Evolutionary conservation across 371 early-diverging fungal genomes (phyloP).

Genomic region (Entomophthora muscae): DNA sequence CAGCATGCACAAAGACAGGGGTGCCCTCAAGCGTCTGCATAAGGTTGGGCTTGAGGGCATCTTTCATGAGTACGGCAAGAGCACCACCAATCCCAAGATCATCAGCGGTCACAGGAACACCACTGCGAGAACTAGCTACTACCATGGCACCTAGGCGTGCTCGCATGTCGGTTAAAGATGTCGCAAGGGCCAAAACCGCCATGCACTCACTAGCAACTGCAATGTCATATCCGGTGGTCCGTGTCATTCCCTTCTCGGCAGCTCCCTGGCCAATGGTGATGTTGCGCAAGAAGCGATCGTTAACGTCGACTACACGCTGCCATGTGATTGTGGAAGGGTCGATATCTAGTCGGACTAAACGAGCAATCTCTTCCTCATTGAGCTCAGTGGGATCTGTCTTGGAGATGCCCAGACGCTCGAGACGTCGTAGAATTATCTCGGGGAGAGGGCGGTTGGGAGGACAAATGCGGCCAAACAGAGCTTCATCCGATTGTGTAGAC

Average conservation of each 20-base stretch:
- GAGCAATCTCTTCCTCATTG: conserved; percentile 52
- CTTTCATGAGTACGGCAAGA: conserved; percentile 89
- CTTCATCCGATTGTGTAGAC: conserved; percentile 64
- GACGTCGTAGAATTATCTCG: conserved; percentile 7
- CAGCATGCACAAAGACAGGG: conserved; percentile 95
- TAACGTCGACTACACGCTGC: conserved; percentile 88
- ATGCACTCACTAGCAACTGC: conserved; percentile 94
- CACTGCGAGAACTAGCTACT: conserved; percentile 62
- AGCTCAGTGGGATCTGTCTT: conserved; percentile 60
- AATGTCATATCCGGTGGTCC: conserved; percentile 90
- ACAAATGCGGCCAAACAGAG: conserved; percentile 74
- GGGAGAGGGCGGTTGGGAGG: conserved; percentile 32
- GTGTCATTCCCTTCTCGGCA: conserved; percentile 69
- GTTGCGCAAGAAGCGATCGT: conserved; percentile 84
- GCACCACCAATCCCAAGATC: conserved; percentile 92
- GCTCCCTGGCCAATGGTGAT: conserved; percentile 74
- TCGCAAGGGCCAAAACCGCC: conserved; percentile 87
- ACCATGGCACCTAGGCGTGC: conserved; percentile 79
- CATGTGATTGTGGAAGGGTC: conserved; percentile 83
- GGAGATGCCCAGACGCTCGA: conserved; percentile 54
- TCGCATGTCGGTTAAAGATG: conserved; percentile 78
- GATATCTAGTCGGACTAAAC: conserved; percentile 81
- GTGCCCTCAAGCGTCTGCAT: conserved; percentile 97
- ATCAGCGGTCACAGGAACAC: conserved; percentile 81
- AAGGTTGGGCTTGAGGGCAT: conserved; percentile 91